Evolutionary conservation across 208 protist species (phyloP).

Genomic region (Hexamita inflata): DNA sequence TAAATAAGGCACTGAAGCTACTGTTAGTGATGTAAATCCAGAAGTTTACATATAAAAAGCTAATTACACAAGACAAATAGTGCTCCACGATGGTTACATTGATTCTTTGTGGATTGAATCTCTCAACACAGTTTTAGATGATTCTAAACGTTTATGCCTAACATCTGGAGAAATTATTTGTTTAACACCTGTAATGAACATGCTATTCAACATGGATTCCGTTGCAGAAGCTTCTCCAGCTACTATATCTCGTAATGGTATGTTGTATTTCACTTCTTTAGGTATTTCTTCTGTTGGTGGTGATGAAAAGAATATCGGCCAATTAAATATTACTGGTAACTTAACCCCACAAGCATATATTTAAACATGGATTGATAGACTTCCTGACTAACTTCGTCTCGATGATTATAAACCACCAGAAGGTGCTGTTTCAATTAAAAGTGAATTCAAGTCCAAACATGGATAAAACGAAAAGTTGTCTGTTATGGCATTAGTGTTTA

Average conservation of each 20-base stretch:
- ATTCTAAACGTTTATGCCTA: conserved; percentile 89
- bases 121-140: conserved; percentile 94
- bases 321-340: no score
- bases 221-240: conserved; percentile 84
- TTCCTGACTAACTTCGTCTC: conserved; percentile 6
- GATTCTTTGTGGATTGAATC: conserved; percentile 95
- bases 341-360: background rate
- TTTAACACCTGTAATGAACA: conserved; percentile 55
- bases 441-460: background rate
- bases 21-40: conserved; percentile 82
- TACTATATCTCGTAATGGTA: conserved; percentile 86
- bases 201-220: conserved; percentile 73
- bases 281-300: no score
- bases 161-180: conserved; percentile 58
- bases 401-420: no score
- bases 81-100: conserved; percentile 86
- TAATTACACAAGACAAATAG: conserved; percentile 72
- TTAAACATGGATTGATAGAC: conserved; percentile 26
- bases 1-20: background rate
- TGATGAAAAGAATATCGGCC: no score
- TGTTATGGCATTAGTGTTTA: background rate
- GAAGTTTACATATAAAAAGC: conserved; percentile 90
- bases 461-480: background rate
- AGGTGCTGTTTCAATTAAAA: background rate
- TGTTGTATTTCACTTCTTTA: conserved; percentile 11